A percentile compares a stretch with the other conserved stretches of the same genome.
These are phyloP conservation scores for Cyberlindnera misumaiensis DNA, from an alignment of 805 yeast genomes.

Conservation along the genomic window DNA sequence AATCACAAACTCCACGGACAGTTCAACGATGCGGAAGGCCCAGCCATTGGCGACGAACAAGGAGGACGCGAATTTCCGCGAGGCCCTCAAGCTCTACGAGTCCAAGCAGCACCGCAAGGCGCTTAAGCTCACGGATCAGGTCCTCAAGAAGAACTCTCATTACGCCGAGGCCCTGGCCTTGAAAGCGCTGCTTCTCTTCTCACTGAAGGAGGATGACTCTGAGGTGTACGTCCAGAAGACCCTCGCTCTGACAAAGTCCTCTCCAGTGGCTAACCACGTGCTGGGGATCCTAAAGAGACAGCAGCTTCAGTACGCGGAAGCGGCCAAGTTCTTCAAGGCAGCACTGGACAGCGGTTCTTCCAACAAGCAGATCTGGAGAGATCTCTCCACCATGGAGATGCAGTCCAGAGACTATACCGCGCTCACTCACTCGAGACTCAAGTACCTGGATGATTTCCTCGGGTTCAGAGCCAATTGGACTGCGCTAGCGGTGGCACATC, in stretches of 20 bases:
- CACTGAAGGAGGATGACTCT: conserved; percentile 59
- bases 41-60: conserved; percentile 34
- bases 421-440: conserved; percentile 56
- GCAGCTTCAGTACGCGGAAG: conserved; percentile 61
- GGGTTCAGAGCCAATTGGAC: conserved; percentile 92
- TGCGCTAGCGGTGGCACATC: conserved; percentile 78
- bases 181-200: conserved; percentile 67
- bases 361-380: conserved; percentile 75
- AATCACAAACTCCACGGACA: too few relatives aligned
- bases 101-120: conserved; percentile 82
- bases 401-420: conserved; percentile 71
- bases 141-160: conserved; percentile 65
- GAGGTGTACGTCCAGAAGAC: conserved; percentile 56
- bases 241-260: conserved; percentile 45
- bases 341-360: conserved; percentile 74
- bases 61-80: conserved; percentile 71
- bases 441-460: conserved; percentile 62
- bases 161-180: conserved; percentile 80
- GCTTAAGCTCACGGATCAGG: conserved; percentile 63
- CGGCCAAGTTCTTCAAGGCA: conserved; percentile 69
- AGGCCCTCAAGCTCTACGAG: conserved; percentile 80
- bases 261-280: conserved; percentile 77
- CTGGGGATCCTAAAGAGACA: conserved; percentile 78
- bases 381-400: conserved; percentile 69
- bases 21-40: conserved; percentile 20